A percentile compares a stretch with the other conserved stretches of the same genome.
These are phyloP conservation scores for Pluteus cervinus DNA, from an alignment of 768 basidiomycete species.

Conservation along the genomic window DNA sequence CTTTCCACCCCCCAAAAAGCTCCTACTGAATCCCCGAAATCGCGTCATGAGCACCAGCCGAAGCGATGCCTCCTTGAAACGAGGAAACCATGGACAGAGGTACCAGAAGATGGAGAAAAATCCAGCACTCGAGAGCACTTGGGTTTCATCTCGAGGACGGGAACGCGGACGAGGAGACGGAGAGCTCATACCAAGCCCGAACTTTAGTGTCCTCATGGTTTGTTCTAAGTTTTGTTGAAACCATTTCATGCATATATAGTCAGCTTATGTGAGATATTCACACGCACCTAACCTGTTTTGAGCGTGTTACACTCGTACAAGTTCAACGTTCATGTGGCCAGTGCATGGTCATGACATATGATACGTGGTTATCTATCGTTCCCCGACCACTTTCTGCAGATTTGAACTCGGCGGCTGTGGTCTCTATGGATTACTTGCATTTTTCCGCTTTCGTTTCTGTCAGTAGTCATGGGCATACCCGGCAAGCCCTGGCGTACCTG, in stretches of 20 bases:
- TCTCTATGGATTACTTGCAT: no score
- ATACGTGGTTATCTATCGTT: no score
- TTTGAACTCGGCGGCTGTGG: no score
- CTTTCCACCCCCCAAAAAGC: constrained; percentile 17
- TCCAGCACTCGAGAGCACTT: constrained; percentile 28
- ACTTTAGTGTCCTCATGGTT: constrained; percentile 84
- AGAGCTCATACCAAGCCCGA: constrained; percentile 79
- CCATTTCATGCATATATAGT: constrained; percentile 15
- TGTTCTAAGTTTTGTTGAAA: constrained; percentile 40
- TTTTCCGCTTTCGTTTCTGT: no score
- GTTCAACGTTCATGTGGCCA: no score
- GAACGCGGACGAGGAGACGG: constrained; percentile 93
- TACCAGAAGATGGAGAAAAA: constrained; percentile 22
- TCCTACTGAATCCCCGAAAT: constrained; percentile 23
- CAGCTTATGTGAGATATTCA: constrained; percentile 11
- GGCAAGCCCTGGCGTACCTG: no score
- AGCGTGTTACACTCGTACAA: no score
- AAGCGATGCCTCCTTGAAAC: constrained; percentile 65
- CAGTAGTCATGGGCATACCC: no score
- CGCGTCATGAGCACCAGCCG: constrained; percentile 67
- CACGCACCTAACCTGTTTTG: no score
- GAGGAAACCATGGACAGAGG: constrained; percentile 40
- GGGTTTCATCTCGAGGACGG: constrained; percentile 71
- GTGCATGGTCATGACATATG: no score
- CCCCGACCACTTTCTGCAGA: no score